A percentile compares a stretch with the other conserved stretches of the same genome.
phyloP scores from a whole-genome alignment of 208 protist species.

The Leishmania tropica region DNA sequence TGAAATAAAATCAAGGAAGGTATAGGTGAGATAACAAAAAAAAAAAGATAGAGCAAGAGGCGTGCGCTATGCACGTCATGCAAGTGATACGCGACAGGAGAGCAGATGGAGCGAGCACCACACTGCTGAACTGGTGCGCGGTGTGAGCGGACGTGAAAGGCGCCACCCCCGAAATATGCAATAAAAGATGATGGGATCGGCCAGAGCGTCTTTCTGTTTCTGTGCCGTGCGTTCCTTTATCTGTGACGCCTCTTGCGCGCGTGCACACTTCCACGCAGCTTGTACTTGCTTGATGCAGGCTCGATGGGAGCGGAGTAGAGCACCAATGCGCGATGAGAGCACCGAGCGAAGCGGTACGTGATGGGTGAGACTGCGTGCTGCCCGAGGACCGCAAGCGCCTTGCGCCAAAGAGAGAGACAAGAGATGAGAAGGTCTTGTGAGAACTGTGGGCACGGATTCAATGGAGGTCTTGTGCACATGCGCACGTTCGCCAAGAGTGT shows the following conservation, averaged over 20 bases:
- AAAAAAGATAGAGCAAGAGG: background rate
- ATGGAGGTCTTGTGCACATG: background rate
- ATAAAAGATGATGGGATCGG: background rate
- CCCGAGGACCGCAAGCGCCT: background rate
- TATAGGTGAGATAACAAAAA: background rate
- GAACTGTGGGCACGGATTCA: background rate
- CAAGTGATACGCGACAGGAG: background rate
- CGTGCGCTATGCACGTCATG: background rate
- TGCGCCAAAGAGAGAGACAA: background rate
- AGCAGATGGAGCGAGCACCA: background rate
- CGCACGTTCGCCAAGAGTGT: background rate
- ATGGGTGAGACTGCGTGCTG: background rate
- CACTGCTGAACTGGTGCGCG: background rate
- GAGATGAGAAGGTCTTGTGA: background rate
- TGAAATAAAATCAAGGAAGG: slow-evolving; percentile 11
- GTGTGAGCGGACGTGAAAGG: background rate
- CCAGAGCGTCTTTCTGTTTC: background rate
- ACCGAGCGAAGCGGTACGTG: background rate
- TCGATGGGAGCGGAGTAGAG: background rate
- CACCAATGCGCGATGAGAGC: background rate
- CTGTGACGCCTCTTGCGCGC: background rate
- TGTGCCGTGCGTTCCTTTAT: background rate
- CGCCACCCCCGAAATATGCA: too few relatives aligned
- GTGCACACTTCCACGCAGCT: background rate
- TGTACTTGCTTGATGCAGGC: background rate